Base-by-base conservation (phyloP, 108 stramenopile species). In the Aurantiochytrium sp. region DNA sequence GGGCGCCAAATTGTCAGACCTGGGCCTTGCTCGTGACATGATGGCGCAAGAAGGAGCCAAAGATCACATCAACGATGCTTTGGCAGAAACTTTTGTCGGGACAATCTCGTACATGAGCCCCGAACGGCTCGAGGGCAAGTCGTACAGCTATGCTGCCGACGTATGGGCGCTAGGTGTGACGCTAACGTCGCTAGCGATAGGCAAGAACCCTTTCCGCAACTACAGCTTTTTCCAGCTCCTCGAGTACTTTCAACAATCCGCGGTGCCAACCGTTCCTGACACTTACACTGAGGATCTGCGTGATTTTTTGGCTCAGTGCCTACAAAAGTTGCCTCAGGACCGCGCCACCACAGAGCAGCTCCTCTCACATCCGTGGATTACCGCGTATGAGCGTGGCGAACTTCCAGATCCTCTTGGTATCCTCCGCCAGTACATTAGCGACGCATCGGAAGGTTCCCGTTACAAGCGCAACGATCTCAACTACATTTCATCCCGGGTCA, bases 61-160 rank as follows among this genome's bases (percentile, higher is more conserved):
- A 35, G 76, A 83, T 12, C 45, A 71, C 58, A 87, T 69, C 60
- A 87, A 90, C 44, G 71, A 49, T 10, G 21, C 87, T 8, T 14
- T 71, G 3, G 93, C 94, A 8, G 73, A 91, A 5, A 93, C 94
- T 6, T 95, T 95, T 53, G 93, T 94, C 21, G 95, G 95, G 53
- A 95, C 95, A 23, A 60, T 94, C 19, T 88, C 89, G 25, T 95
- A 95, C 88, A 95, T 95, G 95, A 90, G 90, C 14, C 95, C 95
- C 4, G 95, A 95, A 83, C 89, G 95, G 16, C 91, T 95, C 53
- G 91, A 91, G 23, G 95, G 95, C 47, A 89, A 93, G 59, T 90
- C 89, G 29, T 95, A 95, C 92, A 25, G 42, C 21, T 89, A 5
- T 29, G 47, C 59, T 29, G 44, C 87, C 5, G 91, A 91, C 58